phyloP scores from a whole-genome alignment of 257 asterid species.

The Buddleja alternifolia region DNA sequence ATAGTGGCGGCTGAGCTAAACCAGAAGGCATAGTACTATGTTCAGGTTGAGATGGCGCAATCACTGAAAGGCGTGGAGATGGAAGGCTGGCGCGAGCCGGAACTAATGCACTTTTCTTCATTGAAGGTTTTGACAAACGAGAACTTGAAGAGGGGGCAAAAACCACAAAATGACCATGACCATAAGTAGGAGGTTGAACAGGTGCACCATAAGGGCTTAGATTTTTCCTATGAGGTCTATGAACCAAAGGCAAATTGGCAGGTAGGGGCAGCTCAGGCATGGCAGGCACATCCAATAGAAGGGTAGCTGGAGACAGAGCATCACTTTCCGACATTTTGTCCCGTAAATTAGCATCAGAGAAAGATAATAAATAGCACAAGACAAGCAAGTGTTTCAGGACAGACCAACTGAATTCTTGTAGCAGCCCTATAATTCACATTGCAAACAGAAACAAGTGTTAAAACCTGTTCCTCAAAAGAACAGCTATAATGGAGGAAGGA shows the following conservation, averaged over 20 bases:
- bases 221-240: conserved; percentile 35
- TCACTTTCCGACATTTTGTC: conserved; percentile 40
- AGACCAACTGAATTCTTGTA: conserved; percentile 44
- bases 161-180: conserved; percentile 59
- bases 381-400: conserved; percentile 49
- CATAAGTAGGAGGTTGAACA: conserved; percentile 54
- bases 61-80: conserved; percentile 45
- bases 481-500: not conserved
- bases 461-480: conserved; percentile 5
- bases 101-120: conserved; percentile 52
- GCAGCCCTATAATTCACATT: conserved; percentile 50
- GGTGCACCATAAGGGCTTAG: conserved; percentile 52
- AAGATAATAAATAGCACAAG: conserved; percentile 44
- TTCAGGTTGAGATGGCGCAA: conserved; percentile 64
- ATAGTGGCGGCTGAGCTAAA: conserved; percentile 85
- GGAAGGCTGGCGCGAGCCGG: conserved; percentile 50
- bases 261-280: conserved; percentile 48
- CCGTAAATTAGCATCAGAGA: conserved; percentile 45
- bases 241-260: conserved; percentile 41
- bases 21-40: conserved; percentile 66
- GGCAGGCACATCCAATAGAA: conserved; percentile 38
- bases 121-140: conserved; percentile 49
- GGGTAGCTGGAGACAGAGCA: conserved; percentile 37
- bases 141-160: conserved; percentile 64
- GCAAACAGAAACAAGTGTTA: conserved; percentile 21